These are phyloP conservation scores for Candida sithepensis DNA, from an alignment of 805 yeast species.

Conservation along the genomic window DNA sequence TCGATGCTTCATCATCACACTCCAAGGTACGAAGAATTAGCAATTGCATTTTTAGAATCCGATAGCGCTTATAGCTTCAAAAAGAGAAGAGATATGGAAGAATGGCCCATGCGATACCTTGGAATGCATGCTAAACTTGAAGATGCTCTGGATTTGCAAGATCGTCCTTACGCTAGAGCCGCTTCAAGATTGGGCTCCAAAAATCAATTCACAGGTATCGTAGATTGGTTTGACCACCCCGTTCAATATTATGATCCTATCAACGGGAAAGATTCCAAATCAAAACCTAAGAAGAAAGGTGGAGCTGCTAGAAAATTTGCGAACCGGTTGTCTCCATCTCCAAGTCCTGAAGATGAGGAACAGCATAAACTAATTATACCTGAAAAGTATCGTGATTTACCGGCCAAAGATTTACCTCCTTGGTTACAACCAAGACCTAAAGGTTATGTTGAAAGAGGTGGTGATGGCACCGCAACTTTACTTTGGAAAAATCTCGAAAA, in stretches of 20 bases:
- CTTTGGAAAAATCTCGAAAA: constrained; percentile 55
- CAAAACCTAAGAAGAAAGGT: constrained; percentile 15
- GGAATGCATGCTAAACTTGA: constrained; percentile 73
- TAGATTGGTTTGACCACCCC: constrained; percentile 61
- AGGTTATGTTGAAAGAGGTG: constrained; percentile 85
- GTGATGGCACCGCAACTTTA: constrained; percentile 58
- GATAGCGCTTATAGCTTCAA: constrained; percentile 41
- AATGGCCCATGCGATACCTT: constrained; percentile 78
- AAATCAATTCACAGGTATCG: constrained; percentile 66
- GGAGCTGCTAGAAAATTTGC: constrained; percentile 19
- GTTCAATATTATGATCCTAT: constrained; percentile 60
- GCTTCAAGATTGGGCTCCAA: constrained; percentile 71
- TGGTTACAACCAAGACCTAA: constrained; percentile 79
- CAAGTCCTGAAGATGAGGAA: constrained; percentile 20
- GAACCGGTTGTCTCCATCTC: constrained; percentile 22
- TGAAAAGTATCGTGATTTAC: constrained; percentile 36
- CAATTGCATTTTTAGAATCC: constrained; percentile 46
- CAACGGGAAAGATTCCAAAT: constrained; percentile 16
- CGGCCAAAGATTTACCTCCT: constrained; percentile 51
- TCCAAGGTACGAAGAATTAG: constrained; percentile 57
- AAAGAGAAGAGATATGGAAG: constrained; percentile 55
- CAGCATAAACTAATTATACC: constrained; percentile 37
- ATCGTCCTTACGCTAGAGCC: constrained; percentile 77
- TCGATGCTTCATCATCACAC: constrained; percentile 16
- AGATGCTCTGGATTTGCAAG: constrained; percentile 74